Conservation (phyloP, 257 asterid species). For the Agastache rugosa region DNA sequence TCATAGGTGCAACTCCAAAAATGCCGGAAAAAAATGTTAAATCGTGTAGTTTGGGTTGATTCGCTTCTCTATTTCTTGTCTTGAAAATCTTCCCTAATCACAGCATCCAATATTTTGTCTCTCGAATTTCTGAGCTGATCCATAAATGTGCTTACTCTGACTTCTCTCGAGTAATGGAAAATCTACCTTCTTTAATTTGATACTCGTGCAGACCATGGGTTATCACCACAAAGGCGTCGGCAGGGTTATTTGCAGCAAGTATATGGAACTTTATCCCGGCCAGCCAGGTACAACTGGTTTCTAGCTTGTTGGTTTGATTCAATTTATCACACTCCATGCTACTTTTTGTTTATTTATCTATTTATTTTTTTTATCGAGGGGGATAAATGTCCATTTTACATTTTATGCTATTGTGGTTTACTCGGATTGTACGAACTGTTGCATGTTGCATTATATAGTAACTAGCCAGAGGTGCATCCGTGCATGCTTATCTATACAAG, state of each 20-base stretch:
- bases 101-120: constrained; percentile 1
- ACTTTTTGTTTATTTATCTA: background rate
- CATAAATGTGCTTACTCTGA: constrained; percentile 6
- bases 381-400: background rate
- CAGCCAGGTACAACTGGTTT: constrained; percentile 27
- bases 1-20: constrained; percentile 2
- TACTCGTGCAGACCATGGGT: constrained; percentile 60
- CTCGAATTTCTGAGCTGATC: constrained; percentile 15
- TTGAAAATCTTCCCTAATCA: background rate
- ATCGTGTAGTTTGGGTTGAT: background rate
- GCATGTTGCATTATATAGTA: constrained; percentile 11
- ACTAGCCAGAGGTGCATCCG: background rate
- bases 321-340: constrained; percentile 6
- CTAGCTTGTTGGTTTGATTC: constrained; percentile 24
- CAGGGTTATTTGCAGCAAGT: constrained; percentile 12
- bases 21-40: background rate
- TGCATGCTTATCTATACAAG: background rate
- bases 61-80: background rate
- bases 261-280: constrained; percentile 33
- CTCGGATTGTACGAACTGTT: background rate
- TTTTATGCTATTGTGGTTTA: constrained; percentile 15
- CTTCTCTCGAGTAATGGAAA: constrained; percentile 9
- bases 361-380: background rate
- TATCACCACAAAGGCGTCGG: constrained; percentile 24
- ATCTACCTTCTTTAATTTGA: constrained; percentile 1